Evolutionary conservation across 208 protist species (phyloP).

Genomic region (Strigomonas culicis): DNA sequence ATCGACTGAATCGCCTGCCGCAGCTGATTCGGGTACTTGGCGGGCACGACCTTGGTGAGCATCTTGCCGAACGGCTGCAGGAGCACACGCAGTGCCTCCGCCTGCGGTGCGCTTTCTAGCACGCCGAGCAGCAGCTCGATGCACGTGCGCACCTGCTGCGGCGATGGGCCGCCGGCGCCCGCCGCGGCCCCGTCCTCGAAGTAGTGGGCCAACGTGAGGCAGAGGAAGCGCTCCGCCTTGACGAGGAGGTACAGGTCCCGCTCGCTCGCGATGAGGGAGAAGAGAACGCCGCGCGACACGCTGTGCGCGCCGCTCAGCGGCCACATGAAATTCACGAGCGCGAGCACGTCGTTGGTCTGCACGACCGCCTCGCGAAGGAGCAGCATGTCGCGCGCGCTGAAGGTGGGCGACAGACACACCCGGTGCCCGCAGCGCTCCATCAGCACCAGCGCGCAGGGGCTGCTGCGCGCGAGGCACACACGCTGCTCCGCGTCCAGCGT

Average conservation of each 20-base stretch:
- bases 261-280: slow-evolving; percentile 11
- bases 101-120: slow-evolving; percentile 8
- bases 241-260: slow-evolving; percentile 12
- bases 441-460: slow-evolving; percentile 11
- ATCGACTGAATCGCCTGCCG: slow-evolving; percentile 51
- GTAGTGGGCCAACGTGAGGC: slow-evolving; percentile 14
- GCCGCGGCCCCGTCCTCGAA: slow-evolving; percentile 4
- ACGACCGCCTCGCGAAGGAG: slow-evolving; percentile 27
- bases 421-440: slow-evolving; percentile 16
- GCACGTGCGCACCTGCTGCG: slow-evolving; percentile 8
- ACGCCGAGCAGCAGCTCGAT: slow-evolving; percentile 16
- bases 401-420: neutral
- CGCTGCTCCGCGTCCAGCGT: neutral
- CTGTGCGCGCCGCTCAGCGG: slow-evolving; percentile 9
- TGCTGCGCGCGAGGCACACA: neutral
- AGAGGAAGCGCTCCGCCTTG: slow-evolving; percentile 18
- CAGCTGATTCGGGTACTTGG: slow-evolving; percentile 27
- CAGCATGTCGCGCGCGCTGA: slow-evolving; percentile 6
- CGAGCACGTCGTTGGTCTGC: slow-evolving; percentile 14
- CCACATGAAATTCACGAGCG: slow-evolving; percentile 25
- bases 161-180: neutral
- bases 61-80: slow-evolving; percentile 20
- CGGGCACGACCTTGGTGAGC: slow-evolving; percentile 36
- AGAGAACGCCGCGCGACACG: slow-evolving; percentile 18
- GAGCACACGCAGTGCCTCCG: slow-evolving; percentile 6